Evolutionary conservation across 1,139 yeast species (phyloP), one percentile per base, ranked within the genome.

Genomic region (Hansenula sp.): DNA sequence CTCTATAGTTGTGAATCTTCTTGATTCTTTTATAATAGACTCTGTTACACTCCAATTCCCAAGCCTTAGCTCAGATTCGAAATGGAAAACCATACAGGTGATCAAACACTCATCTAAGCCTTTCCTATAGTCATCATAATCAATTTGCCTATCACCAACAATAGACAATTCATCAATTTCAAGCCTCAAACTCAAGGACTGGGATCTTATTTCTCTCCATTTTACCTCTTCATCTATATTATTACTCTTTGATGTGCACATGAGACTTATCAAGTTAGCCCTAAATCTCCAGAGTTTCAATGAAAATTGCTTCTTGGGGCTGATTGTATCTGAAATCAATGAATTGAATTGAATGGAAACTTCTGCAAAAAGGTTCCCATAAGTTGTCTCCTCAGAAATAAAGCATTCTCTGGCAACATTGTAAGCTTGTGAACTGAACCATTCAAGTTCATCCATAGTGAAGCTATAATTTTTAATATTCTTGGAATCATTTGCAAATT

Each of bases 351-450:
- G 13, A 7, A 30, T 33, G 1, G 50, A 49, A 2, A 47, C 16
- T 7, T 45, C 51, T 6, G 53, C 44, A 12, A 52, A 45, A 25
- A 45, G 21, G n/a, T 44, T 46, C 16, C 55, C 58, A 28, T 47
- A 41, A 3, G 40, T 12, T 13, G 30, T 47, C n/a, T 47, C 50
- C 2, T 36, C 41, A 12, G 33, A 28, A 1, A 44, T 2, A 5
- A 52, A 29, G 28, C 53, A 52, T 3, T 38, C 35, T 30, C 56
- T 46, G 1, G 52, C 34, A 13, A 47, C 27, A 30, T 54, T 54
- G 36, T 49, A 54, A 2, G 51, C 38, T 15, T 49, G 49, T 2
- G 57, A 45, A 5, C 47, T 41, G 34, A 53, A 50, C 58, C 58
- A 54, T 35, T 49, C 50, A 15, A 53, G 33, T 13, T 54, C 58